Evolutionary conservation across 495 filamentous ascomycete species (phyloP), one percentile per base, ranked within the genome.

Genomic region (Tuber calosporum): DNA sequence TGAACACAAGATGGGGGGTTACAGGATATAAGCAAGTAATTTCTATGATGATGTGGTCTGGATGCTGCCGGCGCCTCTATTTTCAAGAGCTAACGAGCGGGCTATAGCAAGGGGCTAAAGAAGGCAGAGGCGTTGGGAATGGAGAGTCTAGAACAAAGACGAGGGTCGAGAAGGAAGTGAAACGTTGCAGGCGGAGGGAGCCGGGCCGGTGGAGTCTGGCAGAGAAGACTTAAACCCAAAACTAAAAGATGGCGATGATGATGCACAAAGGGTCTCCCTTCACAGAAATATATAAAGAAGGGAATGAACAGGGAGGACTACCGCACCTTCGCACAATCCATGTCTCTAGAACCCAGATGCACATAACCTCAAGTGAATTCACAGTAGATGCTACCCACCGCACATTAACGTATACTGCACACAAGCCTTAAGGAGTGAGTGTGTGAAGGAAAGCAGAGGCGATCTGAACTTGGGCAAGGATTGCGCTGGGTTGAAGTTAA

Each of bases 81-180:
- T 15, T 34, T 0, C 26, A 17, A 19, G 53, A 62, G 26, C 2
- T 34, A 62, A 1, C 11, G 53, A 62, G 4, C 11, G 53, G 53
- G 26, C 13, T 62, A 15, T 19, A 62, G 11, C 7, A 62, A 17
- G 26, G 11, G 26, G 17, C 26, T 34, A 17, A 34, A 26, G 30
- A 62, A 62, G 53, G 53, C 53, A 62, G 53, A 62, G 53, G 53
- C 53, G 53, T 34, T 62, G 26, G 26, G 34, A 62, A 62, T 34
- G 13, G 53, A 62, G 11, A 17, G 26, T 62, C 26, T 62, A 34
- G 53, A 19, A 62, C 53, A 9, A 30, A 62, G 19, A 62, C 1
- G 26, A 30, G 26, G 34, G 11, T 62, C 53, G 30, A 62, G 53
- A 62, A 62, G 9, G 13, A 62, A 30, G 34, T 62, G 53, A 62